phyloP scores from a whole-genome alignment of 2,329 filamentous ascomycete genomes.

The Aurifilum marmelostoma region DNA sequence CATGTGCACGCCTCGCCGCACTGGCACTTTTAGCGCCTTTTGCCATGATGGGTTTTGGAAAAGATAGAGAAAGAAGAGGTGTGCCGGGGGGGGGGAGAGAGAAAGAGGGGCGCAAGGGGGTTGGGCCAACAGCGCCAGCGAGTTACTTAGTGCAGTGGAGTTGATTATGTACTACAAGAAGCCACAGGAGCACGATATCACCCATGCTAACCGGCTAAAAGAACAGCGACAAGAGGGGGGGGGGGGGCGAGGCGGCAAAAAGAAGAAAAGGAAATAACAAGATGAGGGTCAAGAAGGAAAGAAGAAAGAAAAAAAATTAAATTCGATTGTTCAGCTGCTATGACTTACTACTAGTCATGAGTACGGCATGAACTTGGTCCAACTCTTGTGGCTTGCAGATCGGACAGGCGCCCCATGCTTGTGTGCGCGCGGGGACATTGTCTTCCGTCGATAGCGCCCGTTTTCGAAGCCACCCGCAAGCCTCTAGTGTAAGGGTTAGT shows the following conservation, averaged over 20 bases:
- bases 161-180: neutral
- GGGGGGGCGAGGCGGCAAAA: too few species aligned
- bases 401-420: neutral
- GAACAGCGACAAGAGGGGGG: neutral
- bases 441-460: conserved; percentile 14
- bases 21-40: neutral
- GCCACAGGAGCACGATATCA: neutral
- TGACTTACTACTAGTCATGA: too few species aligned
- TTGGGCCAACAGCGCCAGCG: neutral
- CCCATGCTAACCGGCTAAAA: neutral
- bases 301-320: neutral
- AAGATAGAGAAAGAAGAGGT: neutral
- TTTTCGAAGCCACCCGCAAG: conserved; percentile 8
- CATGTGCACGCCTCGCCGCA: neutral
- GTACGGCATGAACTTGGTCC: neutral
- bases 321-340: neutral
- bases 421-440: neutral
- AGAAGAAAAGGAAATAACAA: neutral
- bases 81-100: too few species aligned
- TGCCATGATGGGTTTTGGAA: neutral
- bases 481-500: neutral
- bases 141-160: neutral
- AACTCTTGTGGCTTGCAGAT: neutral
- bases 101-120: too few species aligned
- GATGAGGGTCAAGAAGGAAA: neutral